Percentiles rank a stretch among this genome's conserved stretches.
phyloP scores from a whole-genome alignment of 2,329 filamentous ascomycete genomes.

The Xylaria arbuscula region DNA sequence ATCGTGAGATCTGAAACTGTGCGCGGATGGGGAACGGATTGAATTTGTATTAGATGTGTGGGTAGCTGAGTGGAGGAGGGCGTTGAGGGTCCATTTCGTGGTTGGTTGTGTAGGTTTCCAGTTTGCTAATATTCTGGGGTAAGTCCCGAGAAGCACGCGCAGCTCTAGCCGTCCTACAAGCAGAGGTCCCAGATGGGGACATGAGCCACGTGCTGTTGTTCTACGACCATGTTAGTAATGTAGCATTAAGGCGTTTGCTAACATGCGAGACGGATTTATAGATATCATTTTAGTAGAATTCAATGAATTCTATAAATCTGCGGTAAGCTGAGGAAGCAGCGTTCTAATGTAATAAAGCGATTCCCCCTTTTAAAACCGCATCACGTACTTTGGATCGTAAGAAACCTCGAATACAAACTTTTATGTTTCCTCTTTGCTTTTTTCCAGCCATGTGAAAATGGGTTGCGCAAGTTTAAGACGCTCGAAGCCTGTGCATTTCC shows the following conservation, averaged over 20 bases:
- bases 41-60: conserved; percentile 7
- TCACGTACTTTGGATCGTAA: background rate
- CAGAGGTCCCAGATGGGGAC: conserved; percentile 4
- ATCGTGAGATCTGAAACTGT: conserved; percentile 16
- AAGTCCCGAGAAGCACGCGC: conserved; percentile 3
- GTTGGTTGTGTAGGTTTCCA: background rate
- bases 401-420: background rate
- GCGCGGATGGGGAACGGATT: background rate
- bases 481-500: background rate
- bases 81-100: background rate
- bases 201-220: conserved; percentile 19
- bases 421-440: background rate
- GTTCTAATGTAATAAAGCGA: background rate
- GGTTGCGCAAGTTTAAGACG: background rate
- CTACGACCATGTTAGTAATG: background rate
- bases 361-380: too few relatives aligned
- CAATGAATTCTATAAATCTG: background rate
- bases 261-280: conserved; percentile 4
- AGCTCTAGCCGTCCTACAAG: background rate
- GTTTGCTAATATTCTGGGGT: background rate
- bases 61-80: background rate
- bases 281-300: background rate
- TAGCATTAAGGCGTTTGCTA: background rate
- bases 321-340: background rate
- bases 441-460: conserved; percentile 4